Conservation (phyloP, 1,284 basidiomycete species). For the Trichosporon sp. region DNA sequence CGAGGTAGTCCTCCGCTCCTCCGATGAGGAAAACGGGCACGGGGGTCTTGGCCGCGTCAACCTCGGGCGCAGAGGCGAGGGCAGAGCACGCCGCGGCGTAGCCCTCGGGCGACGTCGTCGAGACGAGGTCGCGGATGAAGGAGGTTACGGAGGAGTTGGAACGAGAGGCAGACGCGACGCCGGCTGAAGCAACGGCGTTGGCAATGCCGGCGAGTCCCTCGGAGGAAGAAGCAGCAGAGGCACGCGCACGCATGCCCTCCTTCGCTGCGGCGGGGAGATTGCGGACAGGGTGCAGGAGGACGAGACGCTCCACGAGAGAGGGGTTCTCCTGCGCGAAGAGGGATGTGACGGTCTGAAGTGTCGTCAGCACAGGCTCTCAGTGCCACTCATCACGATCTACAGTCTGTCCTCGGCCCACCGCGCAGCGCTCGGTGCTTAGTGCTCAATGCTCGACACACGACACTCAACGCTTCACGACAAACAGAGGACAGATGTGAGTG, state of each 20-base stretch:
- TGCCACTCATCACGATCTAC: too few relatives aligned
- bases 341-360: slow-evolving; percentile 36
- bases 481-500: too few relatives aligned
- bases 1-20: slow-evolving; percentile 44
- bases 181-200: slow-evolving; percentile 34
- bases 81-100: slow-evolving; percentile 41
- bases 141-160: slow-evolving; percentile 29
- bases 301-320: slow-evolving; percentile 36
- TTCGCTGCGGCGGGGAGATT: slow-evolving; percentile 34
- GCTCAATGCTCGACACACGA: too few relatives aligned
- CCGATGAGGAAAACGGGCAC: slow-evolving; percentile 37
- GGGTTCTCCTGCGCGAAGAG: slow-evolving; percentile 36
- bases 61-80: slow-evolving; percentile 31
- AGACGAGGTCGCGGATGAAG: slow-evolving; percentile 41
- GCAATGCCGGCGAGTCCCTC: slow-evolving; percentile 36
- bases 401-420: too few relatives aligned
- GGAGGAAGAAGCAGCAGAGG: slow-evolving; percentile 30
- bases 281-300: slow-evolving; percentile 42
- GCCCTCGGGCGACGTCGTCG: slow-evolving; percentile 35
- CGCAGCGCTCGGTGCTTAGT: too few relatives aligned
- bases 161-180: slow-evolving; percentile 32
- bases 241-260: slow-evolving; percentile 37
- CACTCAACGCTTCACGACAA: too few relatives aligned
- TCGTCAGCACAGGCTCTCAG: slow-evolving; percentile 6
- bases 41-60: slow-evolving; percentile 28